Percentiles rank a stretch among this genome's conserved stretches.
Conservation (phyloP, 2,329 filamentous ascomycete species). For the Trichoderma asperellum region DNA sequence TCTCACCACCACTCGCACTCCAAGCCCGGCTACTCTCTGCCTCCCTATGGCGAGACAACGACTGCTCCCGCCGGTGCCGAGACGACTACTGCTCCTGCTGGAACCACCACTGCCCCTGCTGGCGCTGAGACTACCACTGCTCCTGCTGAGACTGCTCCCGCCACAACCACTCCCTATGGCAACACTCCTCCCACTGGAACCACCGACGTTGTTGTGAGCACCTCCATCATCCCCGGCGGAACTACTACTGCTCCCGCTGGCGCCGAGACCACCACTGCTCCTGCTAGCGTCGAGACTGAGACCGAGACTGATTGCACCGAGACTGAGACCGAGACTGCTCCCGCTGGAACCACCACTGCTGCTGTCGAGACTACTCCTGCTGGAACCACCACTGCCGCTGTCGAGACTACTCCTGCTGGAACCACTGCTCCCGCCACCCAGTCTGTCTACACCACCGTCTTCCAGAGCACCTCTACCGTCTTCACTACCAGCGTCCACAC, state of each 20-base stretch:
- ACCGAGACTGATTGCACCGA: conserved; percentile 11
- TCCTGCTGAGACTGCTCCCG: conserved; percentile 22
- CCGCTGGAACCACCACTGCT: not conserved
- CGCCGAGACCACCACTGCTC: conserved; percentile 28
- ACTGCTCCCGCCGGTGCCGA: not conserved
- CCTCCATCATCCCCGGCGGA: not conserved
- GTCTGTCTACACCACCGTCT: conserved; percentile 41
- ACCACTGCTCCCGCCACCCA: conserved; percentile 23
- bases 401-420: conserved; percentile 29
- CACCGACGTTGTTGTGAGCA: not conserved
- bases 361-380: conserved; percentile 30
- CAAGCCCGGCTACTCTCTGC: conserved; percentile 14
- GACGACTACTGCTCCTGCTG: not conserved
- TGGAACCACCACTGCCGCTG: conserved; percentile 35
- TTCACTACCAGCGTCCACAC: conserved; percentile 55
- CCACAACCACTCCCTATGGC: conserved; percentile 27
- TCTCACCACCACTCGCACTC: conserved; percentile 1
- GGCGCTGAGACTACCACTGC: not conserved
- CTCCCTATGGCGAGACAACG: conserved; percentile 28
- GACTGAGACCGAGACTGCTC: not conserved
- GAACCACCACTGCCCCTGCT: conserved; percentile 21
- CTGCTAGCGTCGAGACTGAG: conserved; percentile 25
- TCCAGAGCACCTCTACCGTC: conserved; percentile 54
- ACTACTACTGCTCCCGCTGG: conserved; percentile 35
- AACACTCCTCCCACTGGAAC: conserved; percentile 29